Conservation (phyloP, 441 rosid species). For the Jatropha multifida region DNA sequence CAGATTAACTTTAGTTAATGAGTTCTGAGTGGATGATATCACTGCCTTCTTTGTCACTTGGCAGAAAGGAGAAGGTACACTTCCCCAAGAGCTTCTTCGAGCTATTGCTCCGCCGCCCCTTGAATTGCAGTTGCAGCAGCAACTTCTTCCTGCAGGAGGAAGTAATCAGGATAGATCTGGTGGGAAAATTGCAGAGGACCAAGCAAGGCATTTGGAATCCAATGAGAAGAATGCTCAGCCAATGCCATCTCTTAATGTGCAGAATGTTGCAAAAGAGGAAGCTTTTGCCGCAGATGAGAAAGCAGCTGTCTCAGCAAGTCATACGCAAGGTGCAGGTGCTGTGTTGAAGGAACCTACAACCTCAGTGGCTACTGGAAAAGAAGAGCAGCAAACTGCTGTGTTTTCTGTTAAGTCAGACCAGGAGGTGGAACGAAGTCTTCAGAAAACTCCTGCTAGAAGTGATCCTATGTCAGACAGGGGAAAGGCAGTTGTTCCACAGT, state of each 20-base stretch:
- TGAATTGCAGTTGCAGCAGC: conserved; percentile 68
- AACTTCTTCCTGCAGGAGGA: conserved; percentile 52
- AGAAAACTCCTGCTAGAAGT: conserved; percentile 52
- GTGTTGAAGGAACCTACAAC: conserved; percentile 52
- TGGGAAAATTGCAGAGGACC: conserved; percentile 67
- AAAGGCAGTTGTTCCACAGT: conserved; percentile 61
- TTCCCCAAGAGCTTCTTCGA: conserved; percentile 94
- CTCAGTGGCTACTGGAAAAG: conserved; percentile 49
- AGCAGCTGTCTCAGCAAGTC: conserved; percentile 47
- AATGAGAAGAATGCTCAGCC: conserved; percentile 57
- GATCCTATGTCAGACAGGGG: conserved; percentile 76
- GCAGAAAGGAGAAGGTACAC: conserved; percentile 96
- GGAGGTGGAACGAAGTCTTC: conserved; percentile 63
- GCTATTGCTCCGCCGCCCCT: conserved; percentile 94
- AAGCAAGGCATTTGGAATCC: conserved; percentile 52
- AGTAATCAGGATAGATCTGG: conserved; percentile 61
- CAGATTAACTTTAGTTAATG: conserved; percentile 10
- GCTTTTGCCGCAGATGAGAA: conserved; percentile 59
- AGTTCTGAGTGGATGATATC: conserved; percentile 22
- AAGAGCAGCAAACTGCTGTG: conserved; percentile 67
- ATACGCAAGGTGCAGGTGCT: conserved; percentile 46
- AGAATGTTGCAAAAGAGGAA: conserved; percentile 60
- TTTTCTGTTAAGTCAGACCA: conserved; percentile 70
- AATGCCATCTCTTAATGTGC: conserved; percentile 49
- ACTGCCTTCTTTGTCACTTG: conserved; percentile 25